Evolutionary conservation across 2,329 filamentous ascomycete species (phyloP).

Genomic region (Dactylonectria estremocensis): DNA sequence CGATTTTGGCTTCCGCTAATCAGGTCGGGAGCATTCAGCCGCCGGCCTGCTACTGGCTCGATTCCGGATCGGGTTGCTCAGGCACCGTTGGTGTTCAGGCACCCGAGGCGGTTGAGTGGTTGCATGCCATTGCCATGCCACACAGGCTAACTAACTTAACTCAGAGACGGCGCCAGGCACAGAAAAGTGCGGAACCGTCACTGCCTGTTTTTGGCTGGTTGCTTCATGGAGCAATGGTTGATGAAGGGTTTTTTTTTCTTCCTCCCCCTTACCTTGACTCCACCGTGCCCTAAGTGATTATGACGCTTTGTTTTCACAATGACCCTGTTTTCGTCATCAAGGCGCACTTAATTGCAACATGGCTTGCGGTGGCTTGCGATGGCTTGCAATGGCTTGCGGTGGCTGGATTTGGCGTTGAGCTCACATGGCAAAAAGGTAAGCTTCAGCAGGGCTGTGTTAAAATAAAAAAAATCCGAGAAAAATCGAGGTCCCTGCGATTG

Average conservation of each 20-base stretch:
- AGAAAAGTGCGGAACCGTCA: constrained; percentile 16
- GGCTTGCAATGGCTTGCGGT: neutral
- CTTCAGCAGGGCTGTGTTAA: neutral
- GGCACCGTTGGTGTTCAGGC: constrained; percentile 28
- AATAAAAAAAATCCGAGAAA: too few species aligned
- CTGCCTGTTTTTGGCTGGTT: constrained; percentile 1
- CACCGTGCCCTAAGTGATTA: constrained; percentile 2
- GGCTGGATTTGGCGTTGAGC: neutral
- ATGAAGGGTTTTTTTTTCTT: constrained; percentile 25
- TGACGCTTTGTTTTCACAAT: neutral
- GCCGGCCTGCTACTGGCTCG: constrained; percentile 26
- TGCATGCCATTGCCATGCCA: constrained; percentile 25
- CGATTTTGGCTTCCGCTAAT: constrained; percentile 16
- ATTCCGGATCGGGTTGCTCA: constrained; percentile 31
- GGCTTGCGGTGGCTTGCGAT: too few species aligned
- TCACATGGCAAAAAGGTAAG: neutral
- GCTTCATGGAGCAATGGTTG: constrained; percentile 6
- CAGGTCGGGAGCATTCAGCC: constrained; percentile 12
- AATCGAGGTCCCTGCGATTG: neutral
- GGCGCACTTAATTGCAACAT: neutral
- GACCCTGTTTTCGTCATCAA: neutral
- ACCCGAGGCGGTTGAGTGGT: constrained; percentile 34
- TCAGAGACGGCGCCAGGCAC: constrained; percentile 8
- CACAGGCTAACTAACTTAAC: constrained; percentile 22
- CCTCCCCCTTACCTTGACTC: constrained; percentile 4